These are phyloP conservation scores for Penicillium riverlandense DNA, from an alignment of 495 filamentous ascomycete genomes.

Conservation along the genomic window DNA sequence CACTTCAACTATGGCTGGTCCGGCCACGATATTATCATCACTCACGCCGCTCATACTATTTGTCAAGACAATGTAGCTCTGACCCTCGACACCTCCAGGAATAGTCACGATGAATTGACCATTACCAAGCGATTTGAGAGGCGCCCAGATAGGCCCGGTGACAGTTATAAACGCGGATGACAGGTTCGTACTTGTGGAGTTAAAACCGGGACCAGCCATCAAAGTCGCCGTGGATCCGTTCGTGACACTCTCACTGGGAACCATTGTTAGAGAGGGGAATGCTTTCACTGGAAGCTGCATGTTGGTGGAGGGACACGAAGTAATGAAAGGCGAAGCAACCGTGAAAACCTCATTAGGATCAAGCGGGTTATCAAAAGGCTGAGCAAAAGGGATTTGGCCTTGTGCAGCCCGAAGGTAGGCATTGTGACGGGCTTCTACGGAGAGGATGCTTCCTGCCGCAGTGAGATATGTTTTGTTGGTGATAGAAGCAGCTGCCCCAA, in stretches of 20 bases:
- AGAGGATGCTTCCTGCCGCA: slow-evolving; percentile 55
- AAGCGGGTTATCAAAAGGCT: slow-evolving; percentile 52
- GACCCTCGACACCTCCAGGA: slow-evolving; percentile 24
- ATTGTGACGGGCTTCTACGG: slow-evolving; percentile 55
- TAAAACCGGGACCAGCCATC: slow-evolving; percentile 8
- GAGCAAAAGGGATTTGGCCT: slow-evolving; percentile 42
- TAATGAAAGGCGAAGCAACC: slow-evolving; percentile 53
- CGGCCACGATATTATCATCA: slow-evolving; percentile 25
- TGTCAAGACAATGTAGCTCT: slow-evolving; percentile 32
- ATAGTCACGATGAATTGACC: slow-evolving; percentile 29
- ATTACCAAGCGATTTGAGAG: slow-evolving; percentile 10
- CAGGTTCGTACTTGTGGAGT: neutral
- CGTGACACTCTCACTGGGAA: slow-evolving; percentile 4
- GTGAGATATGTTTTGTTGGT: slow-evolving; percentile 45
- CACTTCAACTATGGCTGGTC: slow-evolving; percentile 30
- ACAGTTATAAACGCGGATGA: slow-evolving; percentile 30
- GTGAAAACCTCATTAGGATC: slow-evolving; percentile 53
- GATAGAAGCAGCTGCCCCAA: slow-evolving; percentile 54
- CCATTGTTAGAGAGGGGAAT: slow-evolving; percentile 38
- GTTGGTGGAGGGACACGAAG: slow-evolving; percentile 47
- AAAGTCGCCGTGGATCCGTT: slow-evolving; percentile 7
- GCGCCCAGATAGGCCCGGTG: slow-evolving; percentile 28
- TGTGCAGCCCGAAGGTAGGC: slow-evolving; percentile 48
- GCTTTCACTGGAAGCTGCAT: slow-evolving; percentile 49
- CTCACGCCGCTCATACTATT: slow-evolving; percentile 10